Conservation (phyloP, 305 asterid genomes). For the Fraxinus baroniana region DNA sequence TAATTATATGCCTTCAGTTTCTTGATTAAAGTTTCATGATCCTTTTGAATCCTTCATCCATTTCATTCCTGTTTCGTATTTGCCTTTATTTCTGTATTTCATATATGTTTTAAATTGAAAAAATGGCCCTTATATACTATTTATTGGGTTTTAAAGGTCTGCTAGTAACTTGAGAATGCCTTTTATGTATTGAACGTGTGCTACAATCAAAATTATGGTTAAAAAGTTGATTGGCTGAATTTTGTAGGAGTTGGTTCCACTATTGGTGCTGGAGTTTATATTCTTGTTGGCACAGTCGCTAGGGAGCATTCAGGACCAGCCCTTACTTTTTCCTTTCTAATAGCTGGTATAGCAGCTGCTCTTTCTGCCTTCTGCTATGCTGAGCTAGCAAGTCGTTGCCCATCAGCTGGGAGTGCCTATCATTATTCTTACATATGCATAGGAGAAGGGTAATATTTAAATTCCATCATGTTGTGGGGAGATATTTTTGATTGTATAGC, state of each 20-base stretch:
- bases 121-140: not conserved
- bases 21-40: not conserved
- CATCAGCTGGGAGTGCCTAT: constrained; percentile 99
- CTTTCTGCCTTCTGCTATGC: constrained; percentile 98
- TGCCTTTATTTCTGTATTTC: not conserved
- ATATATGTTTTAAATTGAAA: not conserved
- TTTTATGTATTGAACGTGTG: not conserved
- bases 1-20: not conserved
- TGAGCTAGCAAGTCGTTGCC: constrained; percentile 91
- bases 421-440: constrained; percentile 93
- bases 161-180: not conserved
- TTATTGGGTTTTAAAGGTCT: not conserved
- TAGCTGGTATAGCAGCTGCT: constrained; percentile 97
- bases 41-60: not conserved
- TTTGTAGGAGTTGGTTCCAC: constrained; percentile 90
- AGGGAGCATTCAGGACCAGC: constrained; percentile 98
- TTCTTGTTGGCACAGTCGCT: constrained; percentile 95
- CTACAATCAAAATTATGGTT: not conserved
- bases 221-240: constrained; percentile 13
- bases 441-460: constrained; percentile 79
- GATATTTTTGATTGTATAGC: constrained; percentile 10
- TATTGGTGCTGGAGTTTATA: constrained; percentile 94
- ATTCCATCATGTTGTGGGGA: not conserved
- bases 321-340: constrained; percentile 77
- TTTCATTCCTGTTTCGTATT: not conserved